Base-by-base conservation (phyloP, 257 asterid species). In the Solanum neorickii region DNA sequence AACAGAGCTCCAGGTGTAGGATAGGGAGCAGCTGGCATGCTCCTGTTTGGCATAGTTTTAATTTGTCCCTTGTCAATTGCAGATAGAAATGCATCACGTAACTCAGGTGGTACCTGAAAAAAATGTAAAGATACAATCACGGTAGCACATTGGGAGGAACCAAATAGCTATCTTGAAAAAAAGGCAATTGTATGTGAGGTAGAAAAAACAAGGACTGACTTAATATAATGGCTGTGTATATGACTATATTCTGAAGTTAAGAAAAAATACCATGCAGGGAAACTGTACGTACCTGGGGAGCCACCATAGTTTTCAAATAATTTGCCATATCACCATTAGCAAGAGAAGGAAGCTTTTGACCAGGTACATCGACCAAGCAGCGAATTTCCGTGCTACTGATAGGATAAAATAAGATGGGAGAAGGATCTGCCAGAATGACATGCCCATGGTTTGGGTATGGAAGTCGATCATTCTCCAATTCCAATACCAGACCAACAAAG, bases 1-100 rank as follows among this genome's bases (percentile, higher is more conserved):
- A 93, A 74, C 31, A 93, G 85, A 62, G 95, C 95, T 46, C 95
- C 94, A 10, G 93, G 91, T 42, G 91, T 91, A 11, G 93, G 93
- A 69, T 86, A 84, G 39, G 92, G 95, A 62, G 91, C 89, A 5
- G 95, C 94, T 41, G 95, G 95, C 95, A 93, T 91, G 92, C 92
- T 93, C 86, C 91, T 84, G 88, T 93, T 93, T 3, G 93, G 92
- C 95, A 93, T 93, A 39, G 94, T 89, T 83, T 91, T 88, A 41
- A 93, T 91, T 62, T 86, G 88, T 18, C 95, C 95, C 87, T 90
- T 90, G 12, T 93, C 92, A 46, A 93, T 83, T 8, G 94, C 93
- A 68, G 80, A 41, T 44, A 93, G 20, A 90, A 93, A 93, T 0
- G 95, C 92, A 52, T 89, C 90, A 18, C 68, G 92, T 25, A 93